A percentile compares a stretch with the other conserved stretches of the same genome.
Conservation (phyloP, 495 filamentous ascomycete genomes). For the Penicillium psychrofluorescens region DNA sequence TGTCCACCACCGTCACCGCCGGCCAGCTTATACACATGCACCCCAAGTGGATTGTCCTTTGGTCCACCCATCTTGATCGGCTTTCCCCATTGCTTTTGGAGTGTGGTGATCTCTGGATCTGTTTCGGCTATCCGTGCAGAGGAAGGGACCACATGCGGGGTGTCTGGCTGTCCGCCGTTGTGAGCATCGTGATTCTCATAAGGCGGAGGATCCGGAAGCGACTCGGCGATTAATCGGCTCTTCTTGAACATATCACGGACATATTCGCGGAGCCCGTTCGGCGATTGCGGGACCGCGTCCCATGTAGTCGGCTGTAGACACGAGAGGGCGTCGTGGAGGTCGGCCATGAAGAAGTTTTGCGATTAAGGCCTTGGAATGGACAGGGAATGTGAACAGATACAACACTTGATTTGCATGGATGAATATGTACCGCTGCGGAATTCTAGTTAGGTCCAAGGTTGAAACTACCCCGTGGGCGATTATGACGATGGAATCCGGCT, state of each 20-base stretch:
- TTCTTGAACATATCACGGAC: conserved; percentile 55
- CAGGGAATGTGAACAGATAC: background rate
- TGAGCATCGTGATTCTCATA: conserved; percentile 4
- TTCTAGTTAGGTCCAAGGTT: too few species aligned
- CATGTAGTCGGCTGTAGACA: conserved; percentile 65
- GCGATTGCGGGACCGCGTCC: conserved; percentile 48
- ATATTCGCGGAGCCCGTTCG: conserved; percentile 43
- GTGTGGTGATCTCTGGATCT: conserved; percentile 34
- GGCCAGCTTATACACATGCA: conserved; percentile 71
- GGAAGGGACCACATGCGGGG: conserved; percentile 44
- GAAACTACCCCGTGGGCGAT: background rate
- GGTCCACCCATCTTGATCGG: conserved; percentile 58
- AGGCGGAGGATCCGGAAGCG: conserved; percentile 57
- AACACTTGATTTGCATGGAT: background rate
- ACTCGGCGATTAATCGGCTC: conserved; percentile 66
- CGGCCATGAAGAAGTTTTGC: conserved; percentile 39
- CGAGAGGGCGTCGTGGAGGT: conserved; percentile 67
- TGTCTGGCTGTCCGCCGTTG: conserved; percentile 1
- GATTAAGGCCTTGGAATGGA: background rate
- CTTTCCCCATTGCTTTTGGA: conserved; percentile 81
- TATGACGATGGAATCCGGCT: background rate
- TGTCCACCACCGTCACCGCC: conserved; percentile 74
- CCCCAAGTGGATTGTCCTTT: conserved; percentile 67
- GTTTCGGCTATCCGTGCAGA: conserved; percentile 43
- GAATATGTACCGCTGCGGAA: too few species aligned